Percentiles rank a stretch among this genome's conserved stretches.
phyloP scores from a whole-genome alignment of 371 early-diverging fungal species.

The Nematocida major region DNA sequence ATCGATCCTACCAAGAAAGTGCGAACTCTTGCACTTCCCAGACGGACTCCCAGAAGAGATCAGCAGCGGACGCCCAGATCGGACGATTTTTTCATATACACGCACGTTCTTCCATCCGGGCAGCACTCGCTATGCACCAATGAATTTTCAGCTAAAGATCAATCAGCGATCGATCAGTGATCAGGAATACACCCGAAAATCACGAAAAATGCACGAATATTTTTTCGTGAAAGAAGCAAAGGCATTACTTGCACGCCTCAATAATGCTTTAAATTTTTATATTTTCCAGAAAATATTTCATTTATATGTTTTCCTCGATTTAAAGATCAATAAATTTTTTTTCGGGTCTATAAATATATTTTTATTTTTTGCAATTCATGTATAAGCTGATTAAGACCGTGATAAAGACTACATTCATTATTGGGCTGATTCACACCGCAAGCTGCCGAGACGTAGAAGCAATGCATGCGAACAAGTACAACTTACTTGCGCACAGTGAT shows the following conservation, averaged over 20 bases:
- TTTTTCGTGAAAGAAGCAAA: neutral
- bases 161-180: too few relatives aligned
- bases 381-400: neutral
- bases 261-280: too few relatives aligned
- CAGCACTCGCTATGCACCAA: too few relatives aligned
- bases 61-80: too few relatives aligned
- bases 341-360: neutral
- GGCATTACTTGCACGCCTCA: too few relatives aligned
- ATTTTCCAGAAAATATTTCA: neutral
- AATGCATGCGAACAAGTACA: neutral
- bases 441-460: neutral
- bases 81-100: too few relatives aligned
- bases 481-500: neutral
- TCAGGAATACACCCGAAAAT: neutral
- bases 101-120: too few relatives aligned
- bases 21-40: too few relatives aligned
- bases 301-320: neutral
- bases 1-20: too few relatives aligned
- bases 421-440: neutral
- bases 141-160: too few relatives aligned
- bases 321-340: neutral
- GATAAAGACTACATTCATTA: neutral
- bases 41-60: too few relatives aligned
- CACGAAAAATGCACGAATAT: neutral
- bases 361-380: conserved; percentile 4